Conservation (phyloP, 2,329 filamentous ascomycete species). For the Neocatenulostroma microsporum region DNA sequence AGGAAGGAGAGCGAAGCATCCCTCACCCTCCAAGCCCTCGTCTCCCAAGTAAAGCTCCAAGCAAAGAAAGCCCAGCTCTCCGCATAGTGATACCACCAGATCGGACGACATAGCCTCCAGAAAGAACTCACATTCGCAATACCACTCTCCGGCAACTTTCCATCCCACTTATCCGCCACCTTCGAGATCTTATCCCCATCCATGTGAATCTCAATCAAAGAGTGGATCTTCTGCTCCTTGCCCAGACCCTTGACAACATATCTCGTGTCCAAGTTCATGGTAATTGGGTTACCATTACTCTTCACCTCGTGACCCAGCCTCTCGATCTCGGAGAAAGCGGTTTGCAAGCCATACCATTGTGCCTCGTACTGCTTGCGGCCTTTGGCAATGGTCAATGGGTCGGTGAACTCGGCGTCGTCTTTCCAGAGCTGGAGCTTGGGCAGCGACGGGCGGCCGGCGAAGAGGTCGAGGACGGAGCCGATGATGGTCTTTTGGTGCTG, state of each 20-base stretch:
- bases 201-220: slow-evolving; percentile 42
- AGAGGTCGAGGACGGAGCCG: slow-evolving; percentile 54
- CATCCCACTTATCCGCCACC: slow-evolving; percentile 48
- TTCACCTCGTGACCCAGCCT: slow-evolving; percentile 49
- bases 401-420: slow-evolving; percentile 50
- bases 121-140: slow-evolving; percentile 45
- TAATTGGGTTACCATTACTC: slow-evolving; percentile 51
- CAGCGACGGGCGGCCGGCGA: slow-evolving; percentile 52
- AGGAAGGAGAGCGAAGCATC: slow-evolving; percentile 4
- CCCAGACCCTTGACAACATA: slow-evolving; percentile 49
- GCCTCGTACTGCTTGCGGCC: slow-evolving; percentile 48
- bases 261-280: slow-evolving; percentile 46
- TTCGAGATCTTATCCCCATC: slow-evolving; percentile 42
- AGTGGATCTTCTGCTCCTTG: slow-evolving; percentile 45
- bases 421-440: slow-evolving; percentile 54
- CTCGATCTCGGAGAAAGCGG: slow-evolving; percentile 52
- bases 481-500: slow-evolving; percentile 48
- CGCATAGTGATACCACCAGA: slow-evolving; percentile 34
- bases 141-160: slow-evolving; percentile 43
- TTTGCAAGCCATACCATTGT: slow-evolving; percentile 53
- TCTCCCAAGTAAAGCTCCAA: slow-evolving; percentile 36
- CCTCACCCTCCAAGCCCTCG: slow-evolving; percentile 35
- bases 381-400: slow-evolving; percentile 51
- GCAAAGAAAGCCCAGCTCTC: slow-evolving; percentile 32
- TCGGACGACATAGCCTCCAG: slow-evolving; percentile 26